These are phyloP conservation scores for Collybia nuda DNA, from an alignment of 768 basidiomycete genomes.

Conservation along the genomic window DNA sequence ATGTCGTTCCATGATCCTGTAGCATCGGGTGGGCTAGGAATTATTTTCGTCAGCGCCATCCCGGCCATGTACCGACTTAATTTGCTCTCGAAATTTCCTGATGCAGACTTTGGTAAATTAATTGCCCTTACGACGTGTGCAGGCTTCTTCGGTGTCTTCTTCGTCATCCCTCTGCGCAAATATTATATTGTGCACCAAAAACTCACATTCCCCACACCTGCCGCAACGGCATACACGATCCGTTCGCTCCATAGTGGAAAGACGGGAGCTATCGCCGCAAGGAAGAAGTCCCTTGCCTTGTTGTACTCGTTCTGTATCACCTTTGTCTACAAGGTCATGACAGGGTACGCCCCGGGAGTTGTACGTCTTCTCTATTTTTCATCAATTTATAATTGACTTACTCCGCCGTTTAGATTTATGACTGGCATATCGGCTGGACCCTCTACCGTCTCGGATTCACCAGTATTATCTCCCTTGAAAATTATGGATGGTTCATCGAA, in stretches of 20 bases:
- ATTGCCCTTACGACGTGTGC: slow-evolving; percentile 54
- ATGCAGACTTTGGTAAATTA: slow-evolving; percentile 53
- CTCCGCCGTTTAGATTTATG: slow-evolving; percentile 37
- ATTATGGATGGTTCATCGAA: slow-evolving; percentile 57
- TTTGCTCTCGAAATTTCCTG: slow-evolving; percentile 43
- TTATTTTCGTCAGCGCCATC: slow-evolving; percentile 58
- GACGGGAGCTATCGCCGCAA: slow-evolving; percentile 48
- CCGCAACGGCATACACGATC: slow-evolving; percentile 69
- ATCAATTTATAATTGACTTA: not conserved
- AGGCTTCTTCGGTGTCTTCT: slow-evolving; percentile 65
- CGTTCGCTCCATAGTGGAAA: slow-evolving; percentile 56
- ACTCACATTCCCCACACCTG: slow-evolving; percentile 62
- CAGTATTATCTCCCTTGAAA: slow-evolving; percentile 57
- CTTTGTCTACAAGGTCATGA: slow-evolving; percentile 53
- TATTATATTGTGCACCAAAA: slow-evolving; percentile 66
- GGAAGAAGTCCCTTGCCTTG: slow-evolving; percentile 55
- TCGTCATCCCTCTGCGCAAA: slow-evolving; percentile 61
- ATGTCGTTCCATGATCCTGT: slow-evolving; percentile 7
- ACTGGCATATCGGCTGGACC: slow-evolving; percentile 68
- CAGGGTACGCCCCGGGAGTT: slow-evolving; percentile 60
- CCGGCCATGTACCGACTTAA: slow-evolving; percentile 61
- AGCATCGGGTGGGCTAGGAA: slow-evolving; percentile 58
- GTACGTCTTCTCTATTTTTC: slow-evolving; percentile 24
- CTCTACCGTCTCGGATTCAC: slow-evolving; percentile 59
- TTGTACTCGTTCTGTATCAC: slow-evolving; percentile 43